These are phyloP conservation scores for Avicennia marina DNA, from an alignment of 257 asterid species.

Conservation along the genomic window DNA sequence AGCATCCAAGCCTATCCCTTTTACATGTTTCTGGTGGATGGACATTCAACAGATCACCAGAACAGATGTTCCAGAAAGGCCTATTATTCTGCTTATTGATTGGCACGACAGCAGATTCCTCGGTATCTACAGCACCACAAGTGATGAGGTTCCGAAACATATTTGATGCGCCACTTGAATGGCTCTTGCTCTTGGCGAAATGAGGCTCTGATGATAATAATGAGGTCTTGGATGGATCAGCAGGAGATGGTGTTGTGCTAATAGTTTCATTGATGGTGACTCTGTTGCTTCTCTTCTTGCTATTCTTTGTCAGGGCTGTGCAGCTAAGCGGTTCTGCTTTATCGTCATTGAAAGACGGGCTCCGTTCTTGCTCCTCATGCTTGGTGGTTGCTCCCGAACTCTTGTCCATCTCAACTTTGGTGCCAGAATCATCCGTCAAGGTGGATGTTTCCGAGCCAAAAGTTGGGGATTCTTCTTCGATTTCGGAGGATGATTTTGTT, in stretches of 20 bases:
- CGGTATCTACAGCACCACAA: conserved; percentile 64
- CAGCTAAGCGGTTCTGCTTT: conserved; percentile 19
- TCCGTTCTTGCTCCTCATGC: conserved; percentile 19
- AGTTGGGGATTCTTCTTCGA: conserved; percentile 53
- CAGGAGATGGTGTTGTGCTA: too few species aligned
- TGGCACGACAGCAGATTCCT: conserved; percentile 47
- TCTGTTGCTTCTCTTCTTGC: conserved; percentile 28
- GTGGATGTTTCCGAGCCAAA: conserved; percentile 72
- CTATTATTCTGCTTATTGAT: conserved; percentile 25
- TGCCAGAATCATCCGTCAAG: conserved; percentile 45
- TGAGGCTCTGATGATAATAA: conserved; percentile 10
- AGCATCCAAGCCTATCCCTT: conserved; percentile 16
- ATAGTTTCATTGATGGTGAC: conserved; percentile 19
- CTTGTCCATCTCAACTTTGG: conserved; percentile 32
- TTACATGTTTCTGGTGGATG: conserved; percentile 30
- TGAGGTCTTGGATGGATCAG: conserved; percentile 7
- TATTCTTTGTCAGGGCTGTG: conserved; percentile 26
- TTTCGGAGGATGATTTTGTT: conserved; percentile 44
- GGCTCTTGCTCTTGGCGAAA: conserved; percentile 36
- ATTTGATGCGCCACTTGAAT: conserved; percentile 35
- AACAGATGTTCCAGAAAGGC: conserved; percentile 30
- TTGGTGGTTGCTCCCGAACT: conserved; percentile 5
- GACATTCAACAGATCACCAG: conserved; percentile 16
- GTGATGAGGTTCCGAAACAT: conserved; percentile 55
- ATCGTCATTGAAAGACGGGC: not conserved